Evolutionary conservation across 1,139 yeast species (phyloP), one percentile per base, ranked within the genome.

Genomic region (Pneumocystis wakefieldiae): DNA sequence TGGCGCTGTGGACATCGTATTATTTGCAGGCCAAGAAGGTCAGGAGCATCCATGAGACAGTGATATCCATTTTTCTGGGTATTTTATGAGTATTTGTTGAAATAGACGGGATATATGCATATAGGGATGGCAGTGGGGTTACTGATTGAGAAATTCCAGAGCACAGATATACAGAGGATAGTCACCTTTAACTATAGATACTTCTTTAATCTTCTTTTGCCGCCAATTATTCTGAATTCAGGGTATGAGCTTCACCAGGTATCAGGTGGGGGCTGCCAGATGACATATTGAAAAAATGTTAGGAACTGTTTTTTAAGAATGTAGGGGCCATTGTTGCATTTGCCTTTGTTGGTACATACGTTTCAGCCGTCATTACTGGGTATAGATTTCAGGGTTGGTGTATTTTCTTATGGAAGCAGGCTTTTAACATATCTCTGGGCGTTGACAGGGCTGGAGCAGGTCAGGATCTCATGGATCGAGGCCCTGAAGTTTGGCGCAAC

Each of bases 401-500:
- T 59, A 10, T 14, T 2, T 39, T 53, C 41, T 19, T 32, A 38
- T 6, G 39, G 29, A 48, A 24, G 24, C n/a, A 48, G 55, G 3
- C 55, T 48, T 48, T 48, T 48, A 2, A 75, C 92, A 64, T 94
- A 83, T 72, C 77, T 91, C 19, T 94, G 97, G 95, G 89, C 98
- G 0, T 82, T 89, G 3, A 75, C 92, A 68, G 98, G 98, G 0
- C 75, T 94, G 59, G 99, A 94, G 73, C 88, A 92, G 38, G 83
- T 92, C 62, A 77, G 85, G 67, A 83, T 94, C 65, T 92, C 96
- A 64, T 90, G 92, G 75, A 96, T 92, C 35, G 97, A 92, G 73
- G 97, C 98, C 0, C 80, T 94, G 66, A 92, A 96, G 0, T 96
- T 94, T 12, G 99, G 98, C 14, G 98, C 99, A 2, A 91, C 98